Evolutionary conservation across 2,329 filamentous ascomycete species (phyloP).

Genomic region (Scytalidium lignicola): DNA sequence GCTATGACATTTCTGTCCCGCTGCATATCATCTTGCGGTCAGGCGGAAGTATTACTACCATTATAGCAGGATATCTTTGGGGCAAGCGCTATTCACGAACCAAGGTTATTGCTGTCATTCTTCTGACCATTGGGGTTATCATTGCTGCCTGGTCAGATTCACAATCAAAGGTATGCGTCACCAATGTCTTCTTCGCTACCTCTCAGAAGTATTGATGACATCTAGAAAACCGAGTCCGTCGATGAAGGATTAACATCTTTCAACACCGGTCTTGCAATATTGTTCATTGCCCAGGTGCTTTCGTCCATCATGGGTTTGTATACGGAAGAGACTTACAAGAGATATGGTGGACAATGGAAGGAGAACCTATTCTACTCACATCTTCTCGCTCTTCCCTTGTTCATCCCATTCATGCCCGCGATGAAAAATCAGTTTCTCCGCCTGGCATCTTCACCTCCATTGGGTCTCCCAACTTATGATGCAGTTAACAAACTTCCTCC

Average conservation of each 20-base stretch:
- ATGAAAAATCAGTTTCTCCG: conserved; percentile 59
- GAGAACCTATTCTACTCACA: conserved; percentile 96
- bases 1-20: conserved; percentile 92
- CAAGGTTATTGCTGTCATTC: conserved; percentile 74
- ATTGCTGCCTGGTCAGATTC: conserved; percentile 88
- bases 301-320: conserved; percentile 95
- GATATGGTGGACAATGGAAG: conserved; percentile 85
- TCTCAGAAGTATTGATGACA: too few relatives aligned
- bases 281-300: conserved; percentile 83
- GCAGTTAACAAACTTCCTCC: conserved; percentile 29
- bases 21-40: conserved; percentile 95
- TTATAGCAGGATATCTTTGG: conserved; percentile 80
- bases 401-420: conserved; percentile 64
- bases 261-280: conserved; percentile 68
- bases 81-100: conserved; percentile 78
- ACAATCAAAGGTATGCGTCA: conserved; percentile 64
- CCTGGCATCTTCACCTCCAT: conserved; percentile 58
- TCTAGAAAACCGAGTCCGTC: conserved; percentile 20
- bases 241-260: conserved; percentile 41
- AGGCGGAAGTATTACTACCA: conserved; percentile 92
- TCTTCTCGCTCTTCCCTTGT: conserved; percentile 69
- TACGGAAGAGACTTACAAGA: conserved; percentile 82
- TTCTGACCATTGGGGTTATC: conserved; percentile 83
- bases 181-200: too few relatives aligned
- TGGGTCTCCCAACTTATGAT: conserved; percentile 36